Conservation (phyloP, 768 basidiomycete species). For the Xerocomus spinulosus region DNA sequence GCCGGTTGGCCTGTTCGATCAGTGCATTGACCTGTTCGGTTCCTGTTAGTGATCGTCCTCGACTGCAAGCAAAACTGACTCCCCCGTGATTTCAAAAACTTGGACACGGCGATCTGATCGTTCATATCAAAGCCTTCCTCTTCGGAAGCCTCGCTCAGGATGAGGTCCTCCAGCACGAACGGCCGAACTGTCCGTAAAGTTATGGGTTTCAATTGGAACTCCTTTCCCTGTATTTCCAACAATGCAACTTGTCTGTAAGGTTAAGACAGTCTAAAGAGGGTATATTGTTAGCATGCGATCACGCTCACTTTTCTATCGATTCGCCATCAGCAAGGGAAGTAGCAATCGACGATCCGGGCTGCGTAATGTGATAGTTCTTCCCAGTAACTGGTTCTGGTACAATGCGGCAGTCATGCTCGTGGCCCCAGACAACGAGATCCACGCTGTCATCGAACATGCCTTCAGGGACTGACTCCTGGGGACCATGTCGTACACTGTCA, state of each 20-base stretch:
- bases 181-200: constrained; percentile 90
- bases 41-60: not conserved
- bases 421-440: constrained; percentile 95
- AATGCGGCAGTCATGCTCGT: constrained; percentile 97
- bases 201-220: constrained; percentile 81
- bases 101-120: constrained; percentile 79
- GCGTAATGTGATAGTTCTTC: constrained; percentile 86
- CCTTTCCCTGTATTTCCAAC: constrained; percentile 80
- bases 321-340: constrained; percentile 95
- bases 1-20: constrained; percentile 66
- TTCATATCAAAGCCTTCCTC: constrained; percentile 70
- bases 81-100: constrained; percentile 73
- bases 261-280: not conserved
- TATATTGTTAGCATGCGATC: not conserved
- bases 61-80: constrained; percentile 7
- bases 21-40: constrained; percentile 62
- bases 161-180: constrained; percentile 83
- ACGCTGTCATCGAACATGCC: constrained; percentile 96
- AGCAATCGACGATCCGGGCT: constrained; percentile 93
- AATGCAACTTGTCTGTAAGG: constrained; percentile 80
- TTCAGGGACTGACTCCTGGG: constrained; percentile 92
- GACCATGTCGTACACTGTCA: constrained; percentile 85
- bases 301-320: constrained; percentile 74
- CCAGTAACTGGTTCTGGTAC: constrained; percentile 87
- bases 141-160: constrained; percentile 72